Conservation (phyloP, 495 filamentous ascomycete genomes). For the Eremomyces bilateralis region DNA sequence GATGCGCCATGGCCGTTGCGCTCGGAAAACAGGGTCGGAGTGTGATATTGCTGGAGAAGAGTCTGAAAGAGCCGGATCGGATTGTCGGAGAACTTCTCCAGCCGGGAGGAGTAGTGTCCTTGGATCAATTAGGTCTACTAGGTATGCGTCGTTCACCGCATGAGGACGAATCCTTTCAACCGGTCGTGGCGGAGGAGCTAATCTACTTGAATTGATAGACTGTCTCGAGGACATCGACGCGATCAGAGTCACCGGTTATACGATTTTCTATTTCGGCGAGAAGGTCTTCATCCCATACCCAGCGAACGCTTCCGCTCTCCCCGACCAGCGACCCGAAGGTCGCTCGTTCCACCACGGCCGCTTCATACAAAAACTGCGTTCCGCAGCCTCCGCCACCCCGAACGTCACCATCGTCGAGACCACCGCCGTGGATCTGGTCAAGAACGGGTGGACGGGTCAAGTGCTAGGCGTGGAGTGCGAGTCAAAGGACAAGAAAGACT, state of each 20-base stretch:
- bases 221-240: constrained; percentile 82
- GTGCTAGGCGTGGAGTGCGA: constrained; percentile 54
- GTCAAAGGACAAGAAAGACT: constrained; percentile 37
- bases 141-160: constrained; percentile 12
- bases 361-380: constrained; percentile 20
- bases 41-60: constrained; percentile 75
- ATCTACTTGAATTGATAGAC: too few species aligned
- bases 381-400: constrained; percentile 14
- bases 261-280: constrained; percentile 62
- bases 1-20: constrained; percentile 68
- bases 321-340: constrained; percentile 18
- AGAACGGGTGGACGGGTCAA: constrained; percentile 19
- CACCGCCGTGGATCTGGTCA: constrained; percentile 25
- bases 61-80: constrained; percentile 81
- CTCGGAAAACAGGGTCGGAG: constrained; percentile 68
- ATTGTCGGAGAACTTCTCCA: constrained; percentile 94
- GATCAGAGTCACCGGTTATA: constrained; percentile 60
- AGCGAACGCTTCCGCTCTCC: constrained; percentile 3
- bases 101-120: constrained; percentile 67
- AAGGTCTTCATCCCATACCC: constrained; percentile 62
- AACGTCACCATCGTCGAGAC: constrained; percentile 29
- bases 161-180: too few species aligned
- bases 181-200: neutral
- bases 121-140: constrained; percentile 68
- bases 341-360: constrained; percentile 25